Base-by-base conservation (phyloP, 768 basidiomycete species). In the Kwoniella europaea region DNA sequence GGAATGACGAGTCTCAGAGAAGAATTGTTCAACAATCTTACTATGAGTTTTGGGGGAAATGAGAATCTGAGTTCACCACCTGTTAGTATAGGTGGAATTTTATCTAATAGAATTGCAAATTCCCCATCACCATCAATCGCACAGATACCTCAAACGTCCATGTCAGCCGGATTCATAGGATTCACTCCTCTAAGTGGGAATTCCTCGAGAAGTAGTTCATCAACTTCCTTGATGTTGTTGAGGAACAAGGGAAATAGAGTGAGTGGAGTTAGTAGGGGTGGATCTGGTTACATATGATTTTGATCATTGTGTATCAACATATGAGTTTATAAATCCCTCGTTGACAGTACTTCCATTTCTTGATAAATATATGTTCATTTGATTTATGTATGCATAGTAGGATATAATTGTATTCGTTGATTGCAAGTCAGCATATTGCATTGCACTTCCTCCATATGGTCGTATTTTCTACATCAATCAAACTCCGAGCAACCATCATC, bases 221-320 rank as follows among this genome's bases (percentile, higher is more conserved):
- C 57, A 16, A 58, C 57, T 58, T 58, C 57, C 2, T 35, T 58
- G 24, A 58, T 58, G 57, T 41, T 58, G 57, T 35, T 58, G 13
- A 20, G 57, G 42, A 67, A 64, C 10, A 46, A 69, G 60, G 68
- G 66, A 56, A 72, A 68, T 44, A 52, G 65, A 43, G 27, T 44
- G 2, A 61, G 42, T 44, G 42, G 59, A 61, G 75, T 72, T 27
- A 35, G 53, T 20, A 64, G 63, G 43, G 74, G 72, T 56, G 71
- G 71, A 24, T 56, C 64, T n/a, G 71, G 75, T 46, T 71, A 75
- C 60, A 64, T 70, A 20, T 70, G 35, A 59, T 50, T 50, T 1
- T 35, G 35, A 35, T 35, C 7, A 35, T 7, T 35, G 35, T 35
- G 5, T 7, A 35, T 35, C 35, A 9, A 35, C 6, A 35, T 35